These are phyloP conservation scores for Ambrosiella xylebori DNA, from an alignment of 2,329 filamentous ascomycete genomes.

Conservation along the genomic window DNA sequence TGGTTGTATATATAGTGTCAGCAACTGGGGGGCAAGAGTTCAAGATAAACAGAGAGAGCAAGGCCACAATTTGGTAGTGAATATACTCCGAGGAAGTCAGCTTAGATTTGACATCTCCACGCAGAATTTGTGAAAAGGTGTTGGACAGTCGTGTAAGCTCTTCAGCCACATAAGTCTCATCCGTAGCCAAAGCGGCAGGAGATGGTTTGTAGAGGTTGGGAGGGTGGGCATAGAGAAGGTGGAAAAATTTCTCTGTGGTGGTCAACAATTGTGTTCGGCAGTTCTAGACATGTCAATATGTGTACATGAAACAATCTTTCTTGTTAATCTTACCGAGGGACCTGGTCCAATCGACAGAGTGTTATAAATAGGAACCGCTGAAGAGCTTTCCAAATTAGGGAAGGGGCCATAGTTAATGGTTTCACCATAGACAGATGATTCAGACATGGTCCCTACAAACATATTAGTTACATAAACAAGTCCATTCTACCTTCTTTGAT, in stretches of 20 bases:
- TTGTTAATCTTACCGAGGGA: constrained; percentile 27
- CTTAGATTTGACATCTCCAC: constrained; percentile 12
- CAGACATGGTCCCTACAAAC: constrained; percentile 24
- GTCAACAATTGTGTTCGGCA: constrained; percentile 31
- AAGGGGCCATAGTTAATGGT: constrained; percentile 36
- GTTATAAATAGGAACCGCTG: constrained; percentile 24
- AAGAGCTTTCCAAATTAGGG: constrained; percentile 27
- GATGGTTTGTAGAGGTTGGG: constrained; percentile 33
- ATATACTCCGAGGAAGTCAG: constrained; percentile 27
- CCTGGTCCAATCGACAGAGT: constrained; percentile 33
- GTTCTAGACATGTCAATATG: constrained; percentile 23
- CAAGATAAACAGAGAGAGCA: constrained; percentile 21
- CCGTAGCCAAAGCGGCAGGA: constrained; percentile 22
- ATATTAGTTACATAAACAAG: not conserved
- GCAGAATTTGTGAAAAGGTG: constrained; percentile 25
- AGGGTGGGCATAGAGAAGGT: constrained; percentile 30
- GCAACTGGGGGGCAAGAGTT: not conserved
- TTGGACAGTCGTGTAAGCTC: constrained; percentile 26
- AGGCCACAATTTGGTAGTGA: constrained; percentile 27
- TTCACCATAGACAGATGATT: constrained; percentile 24
- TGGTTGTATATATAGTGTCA: not conserved
- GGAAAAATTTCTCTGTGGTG: constrained; percentile 34
- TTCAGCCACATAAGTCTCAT: constrained; percentile 29
- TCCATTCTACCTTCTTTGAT: not conserved
- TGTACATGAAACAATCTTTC: not conserved